A percentile compares a stretch with the other conserved stretches of the same genome.
These are phyloP conservation scores for Rhodotorula diobovata DNA, from an alignment of 768 basidiomycete species.

Conservation along the genomic window DNA sequence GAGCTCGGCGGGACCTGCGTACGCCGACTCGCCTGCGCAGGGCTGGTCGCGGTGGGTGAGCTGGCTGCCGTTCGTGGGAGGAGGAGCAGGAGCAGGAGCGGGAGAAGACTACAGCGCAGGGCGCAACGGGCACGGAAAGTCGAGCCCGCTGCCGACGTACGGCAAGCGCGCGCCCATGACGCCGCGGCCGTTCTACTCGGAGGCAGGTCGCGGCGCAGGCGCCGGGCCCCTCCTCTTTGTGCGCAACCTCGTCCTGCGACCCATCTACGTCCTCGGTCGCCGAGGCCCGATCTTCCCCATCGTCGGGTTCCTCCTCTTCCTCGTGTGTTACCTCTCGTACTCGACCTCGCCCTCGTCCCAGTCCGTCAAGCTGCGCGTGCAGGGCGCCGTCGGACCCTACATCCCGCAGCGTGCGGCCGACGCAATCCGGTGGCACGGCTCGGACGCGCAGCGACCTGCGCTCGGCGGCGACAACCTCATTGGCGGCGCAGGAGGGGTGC, in stretches of 20 bases:
- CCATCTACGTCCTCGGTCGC: slow-evolving; percentile 35
- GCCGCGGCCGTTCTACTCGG: slow-evolving; percentile 23
- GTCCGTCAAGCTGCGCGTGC: slow-evolving; percentile 23
- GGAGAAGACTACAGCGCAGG: neutral
- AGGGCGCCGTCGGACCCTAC: slow-evolving; percentile 34
- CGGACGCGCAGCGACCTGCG: neutral
- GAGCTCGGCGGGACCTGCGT: neutral
- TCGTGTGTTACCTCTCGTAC: slow-evolving; percentile 32
- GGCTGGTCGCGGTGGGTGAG: neutral
- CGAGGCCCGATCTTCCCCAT: slow-evolving; percentile 37
- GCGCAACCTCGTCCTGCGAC: slow-evolving; percentile 31
- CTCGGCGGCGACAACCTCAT: slow-evolving; percentile 17
- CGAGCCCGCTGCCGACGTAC: slow-evolving; percentile 22
- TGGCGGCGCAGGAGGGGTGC: slow-evolving; percentile 5
- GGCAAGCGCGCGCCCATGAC: slow-evolving; percentile 2
- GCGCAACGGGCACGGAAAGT: neutral
- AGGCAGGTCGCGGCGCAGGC: neutral
- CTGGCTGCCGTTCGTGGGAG: neutral
- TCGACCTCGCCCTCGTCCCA: slow-evolving; percentile 26
- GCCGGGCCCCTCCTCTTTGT: slow-evolving; percentile 4
- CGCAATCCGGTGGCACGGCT: slow-evolving; percentile 30
- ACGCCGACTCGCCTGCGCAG: neutral
- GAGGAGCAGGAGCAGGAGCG: neutral
- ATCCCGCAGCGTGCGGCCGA: slow-evolving; percentile 37
- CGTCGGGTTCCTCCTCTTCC: slow-evolving; percentile 21